These are phyloP conservation scores for Sanghuangporus baumii DNA, from an alignment of 1,284 basidiomycete species.

Conservation along the genomic window DNA sequence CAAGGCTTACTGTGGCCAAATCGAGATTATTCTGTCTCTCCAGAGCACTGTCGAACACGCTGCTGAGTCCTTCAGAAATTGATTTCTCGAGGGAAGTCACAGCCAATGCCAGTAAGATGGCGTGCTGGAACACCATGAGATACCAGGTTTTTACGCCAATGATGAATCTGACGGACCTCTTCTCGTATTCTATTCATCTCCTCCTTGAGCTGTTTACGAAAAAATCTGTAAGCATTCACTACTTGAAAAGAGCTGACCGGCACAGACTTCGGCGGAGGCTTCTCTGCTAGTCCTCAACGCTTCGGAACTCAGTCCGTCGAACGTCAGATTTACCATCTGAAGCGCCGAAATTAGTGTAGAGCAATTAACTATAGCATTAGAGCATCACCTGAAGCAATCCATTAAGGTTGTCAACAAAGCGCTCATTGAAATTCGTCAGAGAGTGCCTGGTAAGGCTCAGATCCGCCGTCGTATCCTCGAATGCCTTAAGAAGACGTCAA, in stretches of 20 bases:
- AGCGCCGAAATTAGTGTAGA: background rate
- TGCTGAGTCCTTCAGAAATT: background rate
- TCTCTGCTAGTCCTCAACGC: background rate
- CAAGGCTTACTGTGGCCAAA: background rate
- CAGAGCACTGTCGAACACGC: background rate
- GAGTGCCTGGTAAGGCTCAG: background rate
- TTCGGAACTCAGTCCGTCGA: background rate
- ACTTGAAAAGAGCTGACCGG: background rate
- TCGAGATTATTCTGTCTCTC: background rate
- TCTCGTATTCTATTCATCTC: background rate
- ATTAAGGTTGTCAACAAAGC: background rate
- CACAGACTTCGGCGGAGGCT: background rate
- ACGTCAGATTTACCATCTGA: background rate
- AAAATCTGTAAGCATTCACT: background rate
- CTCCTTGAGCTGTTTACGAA: background rate
- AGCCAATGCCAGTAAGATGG: background rate
- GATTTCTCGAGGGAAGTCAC: background rate
- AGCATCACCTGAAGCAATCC: background rate
- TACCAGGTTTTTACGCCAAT: background rate
- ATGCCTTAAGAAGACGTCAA: background rate
- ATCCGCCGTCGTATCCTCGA: background rate
- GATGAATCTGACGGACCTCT: background rate
- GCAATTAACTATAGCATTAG: background rate
- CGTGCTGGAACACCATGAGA: background rate
- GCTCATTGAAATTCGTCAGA: background rate